Base-by-base conservation (phyloP, 495 filamentous ascomycete genomes). In the Trichodelitschia bisporula region DNA sequence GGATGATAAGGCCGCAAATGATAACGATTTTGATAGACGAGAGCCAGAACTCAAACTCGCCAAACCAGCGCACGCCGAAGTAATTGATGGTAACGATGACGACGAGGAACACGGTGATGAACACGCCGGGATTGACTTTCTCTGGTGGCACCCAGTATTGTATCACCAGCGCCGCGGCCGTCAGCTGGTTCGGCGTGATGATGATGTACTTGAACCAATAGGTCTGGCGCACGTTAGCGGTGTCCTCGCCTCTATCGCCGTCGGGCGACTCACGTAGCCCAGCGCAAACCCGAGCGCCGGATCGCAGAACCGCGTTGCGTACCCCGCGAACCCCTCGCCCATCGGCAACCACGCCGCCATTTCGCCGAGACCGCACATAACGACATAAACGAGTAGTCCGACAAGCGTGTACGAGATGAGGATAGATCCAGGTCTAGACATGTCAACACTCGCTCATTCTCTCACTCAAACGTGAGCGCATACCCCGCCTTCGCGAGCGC, bases 11-110 rank as follows among this genome's bases (percentile, higher is more conserved):
- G 26, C 44, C 48, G 26, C 40, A 13, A 32, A 52, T 39, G 24
- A 47, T 38, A 13, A 44, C n/a, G 29, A 48, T 40, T 24, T 48
- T 48, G 26, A 51, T 33, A 28, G 32, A 37, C 2, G 65, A 72
- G 28, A 83, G 66, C 73, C 72, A 79, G 47, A 82, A 84, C 42
- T 84, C 75, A 35, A 75, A 64, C 50, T 84, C 77, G 23, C 77
- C 77, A 35, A 78, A 80, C 52, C 72, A 74, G 2, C 45, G 42
- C 8, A 84, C 67, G 3, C 59, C 59, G 28, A 65, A 58, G 42
- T 62, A 59, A 38, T 68, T 68, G 46, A 68, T 57, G 26, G 32
- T 33, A 19, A 67, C 40, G 35, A 67, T 59, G n/a, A 55, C 15
- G 4, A 64, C 42, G 1, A 66, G 40, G 36, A 68, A 58, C 5